A percentile compares a stretch with the other conserved stretches of the same genome.
phyloP scores from a whole-genome alignment of 805 yeast species.

The Wickerhamiella musiphila region DNA sequence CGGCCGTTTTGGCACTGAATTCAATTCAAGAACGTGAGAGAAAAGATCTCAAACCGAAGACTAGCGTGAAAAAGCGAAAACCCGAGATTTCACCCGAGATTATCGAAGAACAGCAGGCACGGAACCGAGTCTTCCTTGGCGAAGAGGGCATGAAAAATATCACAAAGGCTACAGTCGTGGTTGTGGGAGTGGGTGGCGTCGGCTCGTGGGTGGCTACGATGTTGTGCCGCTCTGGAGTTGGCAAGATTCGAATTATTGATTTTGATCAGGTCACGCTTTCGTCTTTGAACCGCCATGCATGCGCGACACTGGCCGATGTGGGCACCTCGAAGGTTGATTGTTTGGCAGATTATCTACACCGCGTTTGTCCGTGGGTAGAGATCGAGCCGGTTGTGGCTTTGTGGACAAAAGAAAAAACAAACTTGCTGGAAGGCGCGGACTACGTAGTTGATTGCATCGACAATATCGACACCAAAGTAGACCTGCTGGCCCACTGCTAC shows the following conservation, averaged over 20 bases:
- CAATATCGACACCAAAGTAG: slow-evolving; percentile 93
- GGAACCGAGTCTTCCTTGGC: slow-evolving; percentile 84
- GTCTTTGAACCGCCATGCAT: slow-evolving; percentile 85
- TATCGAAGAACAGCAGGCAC: slow-evolving; percentile 77
- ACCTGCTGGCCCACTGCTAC: slow-evolving; percentile 58
- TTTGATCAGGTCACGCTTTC: slow-evolving; percentile 92
- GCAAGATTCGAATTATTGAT: slow-evolving; percentile 63
- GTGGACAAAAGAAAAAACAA: slow-evolving; percentile 55
- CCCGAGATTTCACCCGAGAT: slow-evolving; percentile 41
- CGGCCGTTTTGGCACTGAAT: too few relatives aligned
- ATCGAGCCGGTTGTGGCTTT: slow-evolving; percentile 63
- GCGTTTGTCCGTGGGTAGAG: slow-evolving; percentile 87
- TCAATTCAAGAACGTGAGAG: too few relatives aligned
- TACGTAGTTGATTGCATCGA: slow-evolving; percentile 91
- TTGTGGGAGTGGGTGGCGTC: slow-evolving; percentile 95
- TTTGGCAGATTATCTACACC: slow-evolving; percentile 43
- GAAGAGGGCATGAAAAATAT: slow-evolving; percentile 66
- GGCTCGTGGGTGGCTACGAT: slow-evolving; percentile 93
- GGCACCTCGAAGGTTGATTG: slow-evolving; percentile 83
- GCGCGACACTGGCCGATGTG: slow-evolving; percentile 80
- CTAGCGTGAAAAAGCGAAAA: background rate
- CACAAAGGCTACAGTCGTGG: slow-evolving; percentile 53
- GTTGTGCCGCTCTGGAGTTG: slow-evolving; percentile 81
- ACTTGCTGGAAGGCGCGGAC: slow-evolving; percentile 46
- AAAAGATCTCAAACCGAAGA: too few relatives aligned